Percentiles rank a stretch among this genome's conserved stretches.
Evolutionary conservation across 2,329 filamentous ascomycete species (phyloP).

Genomic region (Botrytis fragariae): DNA sequence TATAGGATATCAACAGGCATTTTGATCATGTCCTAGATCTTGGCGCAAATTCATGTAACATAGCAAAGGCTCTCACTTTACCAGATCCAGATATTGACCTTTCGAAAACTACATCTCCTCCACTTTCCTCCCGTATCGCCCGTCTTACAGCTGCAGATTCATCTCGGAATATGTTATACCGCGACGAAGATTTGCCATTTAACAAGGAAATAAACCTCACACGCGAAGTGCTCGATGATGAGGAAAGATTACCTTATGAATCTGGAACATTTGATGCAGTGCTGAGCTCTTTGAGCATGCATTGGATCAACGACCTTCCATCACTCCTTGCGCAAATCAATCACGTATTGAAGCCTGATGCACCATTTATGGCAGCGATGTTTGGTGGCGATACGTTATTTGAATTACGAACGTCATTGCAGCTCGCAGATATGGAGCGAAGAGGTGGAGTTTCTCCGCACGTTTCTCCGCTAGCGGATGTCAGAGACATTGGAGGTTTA

Average conservation of each 20-base stretch:
- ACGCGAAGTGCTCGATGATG: constrained; percentile 70
- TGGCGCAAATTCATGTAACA: constrained; percentile 93
- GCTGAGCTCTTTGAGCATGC: constrained; percentile 82
- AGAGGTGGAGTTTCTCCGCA: constrained; percentile 89
- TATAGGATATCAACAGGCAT: constrained; percentile 83
- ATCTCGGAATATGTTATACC: constrained; percentile 72
- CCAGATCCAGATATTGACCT: constrained; percentile 61
- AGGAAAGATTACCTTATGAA: constrained; percentile 73
- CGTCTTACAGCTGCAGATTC: constrained; percentile 80
- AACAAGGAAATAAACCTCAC: constrained; percentile 71
- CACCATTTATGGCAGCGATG: constrained; percentile 93
- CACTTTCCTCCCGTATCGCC: constrained; percentile 68
- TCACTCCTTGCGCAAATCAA: constrained; percentile 83
- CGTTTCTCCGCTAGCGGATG: constrained; percentile 87
- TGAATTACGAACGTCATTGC: constrained; percentile 88
- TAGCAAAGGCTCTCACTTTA: constrained; percentile 76
- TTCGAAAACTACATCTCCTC: constrained; percentile 55
- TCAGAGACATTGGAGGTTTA: constrained; percentile 84
- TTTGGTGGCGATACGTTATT: constrained; percentile 91
- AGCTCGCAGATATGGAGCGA: constrained; percentile 87
- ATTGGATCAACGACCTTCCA: constrained; percentile 97
- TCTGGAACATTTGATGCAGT: constrained; percentile 83
- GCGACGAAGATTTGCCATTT: constrained; percentile 72
- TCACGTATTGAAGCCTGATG: constrained; percentile 81
- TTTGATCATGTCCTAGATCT: constrained; percentile 86